phyloP scores from a whole-genome alignment of 2,329 filamentous ascomycete species.

The Trichoderma guizhouense region DNA sequence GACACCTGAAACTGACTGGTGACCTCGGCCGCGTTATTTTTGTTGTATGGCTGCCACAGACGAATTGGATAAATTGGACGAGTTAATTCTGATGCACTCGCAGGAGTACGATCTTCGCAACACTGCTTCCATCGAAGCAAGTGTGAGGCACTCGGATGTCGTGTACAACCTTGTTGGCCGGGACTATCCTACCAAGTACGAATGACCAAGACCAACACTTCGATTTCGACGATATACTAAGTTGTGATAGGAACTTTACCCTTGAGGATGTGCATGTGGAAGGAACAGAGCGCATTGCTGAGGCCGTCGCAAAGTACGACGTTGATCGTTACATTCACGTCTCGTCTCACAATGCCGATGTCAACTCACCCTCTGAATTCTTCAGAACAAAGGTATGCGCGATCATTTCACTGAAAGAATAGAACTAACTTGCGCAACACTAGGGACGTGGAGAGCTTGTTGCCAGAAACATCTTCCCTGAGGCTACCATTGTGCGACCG shows the following conservation, averaged over 20 bases:
- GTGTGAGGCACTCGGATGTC: constrained; percentile 92
- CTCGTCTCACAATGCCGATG: constrained; percentile 86
- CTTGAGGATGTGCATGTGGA: constrained; percentile 91
- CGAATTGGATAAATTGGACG: not conserved
- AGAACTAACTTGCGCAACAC: not conserved
- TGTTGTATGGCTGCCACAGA: constrained; percentile 53
- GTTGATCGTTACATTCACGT: constrained; percentile 95
- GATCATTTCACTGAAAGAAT: too few species aligned
- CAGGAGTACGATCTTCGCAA: constrained; percentile 95
- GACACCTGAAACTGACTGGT: constrained; percentile 93
- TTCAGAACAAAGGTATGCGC: constrained; percentile 74
- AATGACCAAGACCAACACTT: constrained; percentile 8
- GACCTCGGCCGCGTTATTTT: constrained; percentile 89
- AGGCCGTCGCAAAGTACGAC: constrained; percentile 96
- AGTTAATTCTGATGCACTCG: constrained; percentile 17
- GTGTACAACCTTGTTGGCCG: constrained; percentile 96
- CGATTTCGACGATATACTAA: constrained; percentile 22
- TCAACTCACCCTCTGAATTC: constrained; percentile 80
- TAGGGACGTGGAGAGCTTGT: constrained; percentile 77
- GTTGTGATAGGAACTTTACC: constrained; percentile 76
- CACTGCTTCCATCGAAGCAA: constrained; percentile 92
- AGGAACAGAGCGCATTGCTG: constrained; percentile 85
- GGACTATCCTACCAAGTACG: constrained; percentile 92
- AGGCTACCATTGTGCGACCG: constrained; percentile 94
- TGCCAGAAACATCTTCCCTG: constrained; percentile 85